Base-by-base conservation (phyloP, 495 filamentous ascomycete species). In the Aeminium ludgeri region DNA sequence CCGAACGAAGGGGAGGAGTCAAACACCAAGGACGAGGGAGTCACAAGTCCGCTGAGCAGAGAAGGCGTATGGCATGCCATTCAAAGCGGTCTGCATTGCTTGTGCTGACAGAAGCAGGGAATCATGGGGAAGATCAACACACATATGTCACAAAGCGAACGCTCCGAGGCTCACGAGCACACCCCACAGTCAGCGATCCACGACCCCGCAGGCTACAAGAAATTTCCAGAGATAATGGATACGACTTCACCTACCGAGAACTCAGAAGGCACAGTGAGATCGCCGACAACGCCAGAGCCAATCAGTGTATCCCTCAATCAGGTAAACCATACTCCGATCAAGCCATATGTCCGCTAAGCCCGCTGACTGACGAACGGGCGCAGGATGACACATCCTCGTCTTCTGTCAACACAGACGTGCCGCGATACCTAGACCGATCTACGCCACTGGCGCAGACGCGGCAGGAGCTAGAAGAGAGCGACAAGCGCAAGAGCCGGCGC, bases 381-480 rank as follows among this genome's bases (percentile, higher is more conserved):
- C 45, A 50, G 32, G 36, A 36, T 29, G 20, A 33, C 5, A 30
- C 36, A 29, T 29, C 29, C 38, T 46, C 55, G 32, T 36, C 59
- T 49, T 39, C 52, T 6, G 45, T 51, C 45, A 45, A 55, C 55
- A 93, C 85, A 16, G 66, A 76, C 39, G 62, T 89, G 15, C 64
- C 73, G 23, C 74, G 73, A 12, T 63, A 64, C 52, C 57, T 72
- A 15, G 80, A 91, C 33, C 66, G 70, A 48, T 71, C 74, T 30
- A 94, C 85, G 11, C 85, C 85, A 1, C 72, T 80, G 43, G 85
- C 85, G 10, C 83, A 91, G 52, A 87, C 78, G 33, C 62, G 83
- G 36, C 66, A 74, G 44, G 77, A 81, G 34, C 61, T 71, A 31
- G 78, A 86, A 36, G 75, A 77, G 15, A 52, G 56, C 16, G 50